These are phyloP conservation scores for Paecilomyces formosus DNA, from an alignment of 2,329 filamentous ascomycete species.

Conservation along the genomic window DNA sequence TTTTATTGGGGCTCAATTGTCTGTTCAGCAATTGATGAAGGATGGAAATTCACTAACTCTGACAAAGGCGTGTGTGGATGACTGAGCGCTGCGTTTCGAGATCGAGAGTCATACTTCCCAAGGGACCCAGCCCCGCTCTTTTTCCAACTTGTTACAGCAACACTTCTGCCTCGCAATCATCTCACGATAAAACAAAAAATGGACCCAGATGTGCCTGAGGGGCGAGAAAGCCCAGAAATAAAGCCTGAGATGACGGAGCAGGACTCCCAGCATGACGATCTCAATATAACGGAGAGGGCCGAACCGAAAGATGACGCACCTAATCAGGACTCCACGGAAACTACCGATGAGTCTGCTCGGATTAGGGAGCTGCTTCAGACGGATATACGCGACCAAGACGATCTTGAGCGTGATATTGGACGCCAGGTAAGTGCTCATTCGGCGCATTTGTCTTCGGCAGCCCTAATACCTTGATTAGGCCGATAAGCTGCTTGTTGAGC, in stretches of 20 bases:
- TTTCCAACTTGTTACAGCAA: neutral
- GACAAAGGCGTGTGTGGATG: neutral
- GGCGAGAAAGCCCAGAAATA: neutral
- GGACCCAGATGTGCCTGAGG: neutral
- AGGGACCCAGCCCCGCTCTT: neutral
- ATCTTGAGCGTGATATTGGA: constrained; percentile 80
- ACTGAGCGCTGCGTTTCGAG: neutral
- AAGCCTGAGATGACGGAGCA: neutral
- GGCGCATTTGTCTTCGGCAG: neutral
- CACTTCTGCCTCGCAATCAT: neutral
- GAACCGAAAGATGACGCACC: neutral
- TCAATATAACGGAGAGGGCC: neutral
- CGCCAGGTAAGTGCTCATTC: constrained; percentile 37
- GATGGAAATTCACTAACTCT: neutral
- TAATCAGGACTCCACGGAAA: neutral
- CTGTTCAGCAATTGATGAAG: neutral
- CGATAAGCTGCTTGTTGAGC: constrained; percentile 52
- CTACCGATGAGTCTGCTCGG: constrained; percentile 51
- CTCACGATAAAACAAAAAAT: neutral
- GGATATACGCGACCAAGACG: constrained; percentile 75
- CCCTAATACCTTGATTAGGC: constrained; percentile 31
- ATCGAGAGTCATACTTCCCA: neutral
- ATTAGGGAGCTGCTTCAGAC: constrained; percentile 55
- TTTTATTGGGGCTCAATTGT: neutral
- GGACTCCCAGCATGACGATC: neutral